Conservation (phyloP, 495 filamentous ascomycete species). For the Apodospora peruviana region DNA sequence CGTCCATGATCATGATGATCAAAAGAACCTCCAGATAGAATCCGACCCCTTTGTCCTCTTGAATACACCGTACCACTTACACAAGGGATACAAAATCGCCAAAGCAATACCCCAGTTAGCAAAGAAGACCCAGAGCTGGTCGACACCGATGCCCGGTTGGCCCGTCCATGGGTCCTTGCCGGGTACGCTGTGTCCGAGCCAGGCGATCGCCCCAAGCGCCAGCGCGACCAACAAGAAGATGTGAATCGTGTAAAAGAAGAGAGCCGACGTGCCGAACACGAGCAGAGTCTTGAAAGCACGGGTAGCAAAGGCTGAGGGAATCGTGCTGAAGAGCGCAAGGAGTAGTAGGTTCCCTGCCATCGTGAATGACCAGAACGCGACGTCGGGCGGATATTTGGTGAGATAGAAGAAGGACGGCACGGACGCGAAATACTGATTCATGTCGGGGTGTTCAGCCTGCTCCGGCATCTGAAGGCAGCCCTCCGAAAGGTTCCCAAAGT, state of each 20-base stretch:
- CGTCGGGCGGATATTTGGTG: conserved; percentile 32
- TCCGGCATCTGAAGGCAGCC: conserved; percentile 27
- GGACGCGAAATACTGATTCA: conserved; percentile 28
- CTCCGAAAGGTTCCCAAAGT: conserved; percentile 28
- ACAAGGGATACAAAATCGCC: conserved; percentile 22
- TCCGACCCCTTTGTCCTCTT: conserved; percentile 22
- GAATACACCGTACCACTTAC: conserved; percentile 24
- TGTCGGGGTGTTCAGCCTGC: conserved; percentile 8
- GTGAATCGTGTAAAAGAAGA: conserved; percentile 30
- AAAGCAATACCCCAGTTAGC: conserved; percentile 9
- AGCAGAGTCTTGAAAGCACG: conserved; percentile 16
- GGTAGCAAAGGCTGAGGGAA: conserved; percentile 15
- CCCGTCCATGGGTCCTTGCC: conserved; percentile 4
- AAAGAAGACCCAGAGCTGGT: conserved; percentile 20
- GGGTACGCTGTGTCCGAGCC: conserved; percentile 9
- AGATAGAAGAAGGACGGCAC: conserved; percentile 28
- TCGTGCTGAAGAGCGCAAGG: conserved; percentile 19
- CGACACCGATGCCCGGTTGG: conserved; percentile 11
- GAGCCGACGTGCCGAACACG: conserved; percentile 27
- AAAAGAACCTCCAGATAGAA: conserved; percentile 33
- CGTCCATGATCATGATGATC: no score
- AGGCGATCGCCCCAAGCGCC: background rate
- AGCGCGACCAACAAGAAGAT: conserved; percentile 16
- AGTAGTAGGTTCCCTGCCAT: conserved; percentile 25
- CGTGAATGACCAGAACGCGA: conserved; percentile 28